A percentile compares a stretch with the other conserved stretches of the same genome.
Evolutionary conservation across 164 flowering plant genomes (phyloP).

Genomic region (Stephania cephalantha): DNA sequence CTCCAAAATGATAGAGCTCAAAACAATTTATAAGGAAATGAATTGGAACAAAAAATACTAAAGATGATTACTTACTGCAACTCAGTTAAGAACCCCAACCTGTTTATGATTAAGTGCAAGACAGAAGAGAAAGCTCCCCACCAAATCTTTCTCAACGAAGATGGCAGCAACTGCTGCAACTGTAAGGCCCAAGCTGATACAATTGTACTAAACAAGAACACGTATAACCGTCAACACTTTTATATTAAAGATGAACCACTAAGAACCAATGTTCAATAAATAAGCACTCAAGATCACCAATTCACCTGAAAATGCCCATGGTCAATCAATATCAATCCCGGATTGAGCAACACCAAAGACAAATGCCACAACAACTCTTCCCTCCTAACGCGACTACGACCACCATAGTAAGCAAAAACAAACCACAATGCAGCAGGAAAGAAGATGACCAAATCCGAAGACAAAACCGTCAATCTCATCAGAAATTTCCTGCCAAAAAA

Average conservation of each 20-base stretch:
- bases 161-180: constrained; percentile 84
- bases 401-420: constrained; percentile 32
- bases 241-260: too few relatives aligned
- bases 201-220: constrained; percentile 57
- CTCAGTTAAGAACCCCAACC: constrained; percentile 29
- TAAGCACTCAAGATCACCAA: background rate
- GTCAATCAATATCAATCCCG: constrained; percentile 78
- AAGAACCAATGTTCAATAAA: background rate
- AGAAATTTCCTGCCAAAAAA: constrained; percentile 64
- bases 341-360: constrained; percentile 62
- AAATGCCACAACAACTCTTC: constrained; percentile 66
- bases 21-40: too few relatives aligned
- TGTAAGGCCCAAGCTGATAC: constrained; percentile 92
- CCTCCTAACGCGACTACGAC: constrained; percentile 11
- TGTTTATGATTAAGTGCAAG: constrained; percentile 95
- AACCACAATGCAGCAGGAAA: constrained; percentile 75
- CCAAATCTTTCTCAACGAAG: constrained; percentile 53
- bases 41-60: too few relatives aligned
- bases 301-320: constrained; percentile 99
- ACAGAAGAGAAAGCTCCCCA: constrained; percentile 55
- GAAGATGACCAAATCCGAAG: constrained; percentile 69
- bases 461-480: constrained; percentile 91
- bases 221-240: too few relatives aligned
- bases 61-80: background rate
- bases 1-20: too few relatives aligned